phyloP scores from a whole-genome alignment of 2,329 filamentous ascomycete genomes.

The Aspergillus sp. region DNA sequence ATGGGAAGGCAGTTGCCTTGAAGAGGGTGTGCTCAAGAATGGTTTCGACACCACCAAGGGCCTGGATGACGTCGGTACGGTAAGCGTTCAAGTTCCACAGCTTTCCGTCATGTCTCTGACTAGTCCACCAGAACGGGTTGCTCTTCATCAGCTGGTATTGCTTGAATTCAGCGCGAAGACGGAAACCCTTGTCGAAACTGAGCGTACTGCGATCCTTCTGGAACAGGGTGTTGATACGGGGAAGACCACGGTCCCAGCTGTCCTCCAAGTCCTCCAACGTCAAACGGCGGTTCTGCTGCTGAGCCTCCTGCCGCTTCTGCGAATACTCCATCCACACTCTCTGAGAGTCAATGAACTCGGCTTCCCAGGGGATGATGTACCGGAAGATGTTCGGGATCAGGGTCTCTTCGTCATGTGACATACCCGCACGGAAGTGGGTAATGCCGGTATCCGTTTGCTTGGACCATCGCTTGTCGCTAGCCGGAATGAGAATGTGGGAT shows the following conservation, averaged over 20 bases:
- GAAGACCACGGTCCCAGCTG: conserved; percentile 96
- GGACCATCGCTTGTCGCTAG: conserved; percentile 96
- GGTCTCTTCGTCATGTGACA: conserved; percentile 98
- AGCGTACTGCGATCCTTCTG: conserved; percentile 97
- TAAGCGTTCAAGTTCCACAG: conserved; percentile 97
- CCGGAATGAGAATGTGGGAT: conserved; percentile 94
- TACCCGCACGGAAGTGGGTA: conserved; percentile 94
- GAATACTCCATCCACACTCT: conserved; percentile 99
- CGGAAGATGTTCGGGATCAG: conserved; percentile 98
- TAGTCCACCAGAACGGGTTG: conserved; percentile 99
- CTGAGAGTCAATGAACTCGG: conserved; percentile 98
- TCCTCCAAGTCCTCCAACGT: conserved; percentile 97
- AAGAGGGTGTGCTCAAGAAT: conserved; percentile 96
- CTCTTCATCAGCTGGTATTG: conserved; percentile 98
- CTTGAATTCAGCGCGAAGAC: conserved; percentile 94
- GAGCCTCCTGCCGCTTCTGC: conserved; percentile 94
- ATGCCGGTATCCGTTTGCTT: conserved; percentile 98
- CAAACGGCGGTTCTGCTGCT: conserved; percentile 92
- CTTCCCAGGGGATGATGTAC: conserved; percentile 99
- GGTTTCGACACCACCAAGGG: conserved; percentile 92
- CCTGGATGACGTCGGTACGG: conserved; percentile 94
- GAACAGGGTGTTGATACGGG: conserved; percentile 97
- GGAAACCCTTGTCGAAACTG: conserved; percentile 98
- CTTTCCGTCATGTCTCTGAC: conserved; percentile 94
- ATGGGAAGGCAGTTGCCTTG: conserved; percentile 94